Evolutionary conservation across 768 basidiomycete genomes (phyloP).

Genomic region (Cystofilobasidium bisporidii): DNA sequence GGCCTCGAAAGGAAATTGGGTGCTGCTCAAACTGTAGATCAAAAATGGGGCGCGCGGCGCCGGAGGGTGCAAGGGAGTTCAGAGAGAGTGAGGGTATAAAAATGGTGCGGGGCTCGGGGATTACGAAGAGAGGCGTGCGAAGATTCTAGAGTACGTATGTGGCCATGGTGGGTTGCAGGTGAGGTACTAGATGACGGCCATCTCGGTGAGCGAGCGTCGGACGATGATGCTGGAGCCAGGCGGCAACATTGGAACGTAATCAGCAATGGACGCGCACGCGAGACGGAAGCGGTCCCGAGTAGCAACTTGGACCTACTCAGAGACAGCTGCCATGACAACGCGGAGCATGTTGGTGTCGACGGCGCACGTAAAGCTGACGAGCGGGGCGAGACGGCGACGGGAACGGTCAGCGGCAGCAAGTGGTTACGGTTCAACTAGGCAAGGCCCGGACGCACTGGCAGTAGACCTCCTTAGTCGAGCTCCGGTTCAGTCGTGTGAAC

Average conservation of each 20-base stretch:
- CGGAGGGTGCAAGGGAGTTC: too few species aligned
- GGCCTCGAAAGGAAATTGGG: too few species aligned
- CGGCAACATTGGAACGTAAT: background rate
- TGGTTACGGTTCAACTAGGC: conserved; percentile 21
- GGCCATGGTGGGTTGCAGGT: too few species aligned
- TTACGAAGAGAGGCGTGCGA: too few species aligned
- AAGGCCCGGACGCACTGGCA: conserved; percentile 59
- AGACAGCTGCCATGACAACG: conserved; percentile 87
- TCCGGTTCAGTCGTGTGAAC: conserved; percentile 67
- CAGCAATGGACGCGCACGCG: background rate
- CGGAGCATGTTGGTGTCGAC: conserved; percentile 79
- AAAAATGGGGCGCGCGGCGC: too few species aligned
- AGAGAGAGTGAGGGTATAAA: too few species aligned
- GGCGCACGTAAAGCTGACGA: conserved; percentile 63
- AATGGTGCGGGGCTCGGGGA: too few species aligned
- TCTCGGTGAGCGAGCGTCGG: conserved; percentile 23
- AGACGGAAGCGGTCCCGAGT: background rate
- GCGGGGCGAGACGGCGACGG: background rate
- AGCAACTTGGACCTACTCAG: conserved; percentile 31
- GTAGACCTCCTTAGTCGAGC: conserved; percentile 82
- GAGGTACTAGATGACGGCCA: conserved; percentile 29
- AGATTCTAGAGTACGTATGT: too few species aligned
- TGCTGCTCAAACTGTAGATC: too few species aligned
- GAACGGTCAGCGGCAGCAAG: conserved; percentile 28
- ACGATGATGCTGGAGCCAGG: conserved; percentile 14